phyloP scores from a whole-genome alignment of 495 filamentous ascomycete species.

The Friedmanniomyces simplex region DNA sequence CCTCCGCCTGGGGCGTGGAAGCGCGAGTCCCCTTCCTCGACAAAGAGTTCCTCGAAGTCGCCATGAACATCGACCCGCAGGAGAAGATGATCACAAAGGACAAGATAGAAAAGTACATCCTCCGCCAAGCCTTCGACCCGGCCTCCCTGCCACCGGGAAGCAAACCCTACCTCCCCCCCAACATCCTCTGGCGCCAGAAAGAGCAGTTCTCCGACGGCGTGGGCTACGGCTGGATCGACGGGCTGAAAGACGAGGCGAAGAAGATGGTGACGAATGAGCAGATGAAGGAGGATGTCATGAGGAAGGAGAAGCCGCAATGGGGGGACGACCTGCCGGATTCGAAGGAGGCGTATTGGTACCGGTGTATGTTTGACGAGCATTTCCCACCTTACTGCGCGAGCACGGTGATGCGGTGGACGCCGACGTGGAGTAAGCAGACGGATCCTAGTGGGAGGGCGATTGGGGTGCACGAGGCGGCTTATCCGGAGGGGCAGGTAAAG shows the following conservation, averaged over 20 bases:
- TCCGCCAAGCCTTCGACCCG: slow-evolving; percentile 86
- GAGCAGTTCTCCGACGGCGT: slow-evolving; percentile 98
- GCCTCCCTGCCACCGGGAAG: slow-evolving; percentile 70
- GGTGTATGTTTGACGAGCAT: slow-evolving; percentile 95
- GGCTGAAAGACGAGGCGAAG: slow-evolving; percentile 86
- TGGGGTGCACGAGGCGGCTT: slow-evolving; percentile 13
- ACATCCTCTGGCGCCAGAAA: slow-evolving; percentile 97
- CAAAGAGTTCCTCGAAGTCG: slow-evolving; percentile 84
- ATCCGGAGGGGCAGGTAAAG: slow-evolving; percentile 7
- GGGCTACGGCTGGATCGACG: slow-evolving; percentile 98
- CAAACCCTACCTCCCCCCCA: slow-evolving; percentile 77
- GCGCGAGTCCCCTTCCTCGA: slow-evolving; percentile 97
- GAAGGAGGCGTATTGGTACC: slow-evolving; percentile 99
- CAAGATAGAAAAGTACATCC: slow-evolving; percentile 90
- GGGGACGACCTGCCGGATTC: slow-evolving; percentile 81
- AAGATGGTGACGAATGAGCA: slow-evolving; percentile 84
- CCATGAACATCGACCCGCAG: slow-evolving; percentile 84
- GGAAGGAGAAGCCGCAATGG: slow-evolving; percentile 94
- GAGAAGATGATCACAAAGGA: slow-evolving; percentile 94
- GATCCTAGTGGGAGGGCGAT: slow-evolving; percentile 76
- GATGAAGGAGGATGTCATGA: slow-evolving; percentile 44
- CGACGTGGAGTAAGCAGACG: slow-evolving; percentile 93
- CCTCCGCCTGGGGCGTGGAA: slow-evolving; percentile 96
- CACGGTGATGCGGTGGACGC: slow-evolving; percentile 93
- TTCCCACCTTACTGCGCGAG: slow-evolving; percentile 85